Percentiles rank a stretch among this genome's conserved stretches.
Conservation (phyloP, 805 yeast species). For the Komagataella ulmi region DNA sequence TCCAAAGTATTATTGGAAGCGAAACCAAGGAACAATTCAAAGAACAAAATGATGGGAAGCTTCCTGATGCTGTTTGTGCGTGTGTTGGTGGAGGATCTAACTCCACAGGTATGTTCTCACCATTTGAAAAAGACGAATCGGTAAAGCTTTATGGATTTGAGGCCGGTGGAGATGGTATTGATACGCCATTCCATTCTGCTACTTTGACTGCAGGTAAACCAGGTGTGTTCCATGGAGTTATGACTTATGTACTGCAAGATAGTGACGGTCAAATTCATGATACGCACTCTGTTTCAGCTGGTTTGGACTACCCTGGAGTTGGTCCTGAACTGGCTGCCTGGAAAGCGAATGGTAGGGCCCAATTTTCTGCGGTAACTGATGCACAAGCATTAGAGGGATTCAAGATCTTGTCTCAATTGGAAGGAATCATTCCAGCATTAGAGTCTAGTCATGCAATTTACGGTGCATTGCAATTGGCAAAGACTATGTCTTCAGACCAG, state of each 20-base stretch:
- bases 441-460: slow-evolving; percentile 95
- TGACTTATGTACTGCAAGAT: slow-evolving; percentile 84
- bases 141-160: slow-evolving; percentile 89
- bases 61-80: slow-evolving; percentile 92
- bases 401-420: slow-evolving; percentile 76
- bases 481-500: slow-evolving; percentile 66
- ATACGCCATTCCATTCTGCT: slow-evolving; percentile 84
- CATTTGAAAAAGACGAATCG: slow-evolving; percentile 69
- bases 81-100: slow-evolving; percentile 99
- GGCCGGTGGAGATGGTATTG: slow-evolving; percentile 97
- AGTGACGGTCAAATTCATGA: slow-evolving; percentile 93
- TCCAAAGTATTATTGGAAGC: slow-evolving; percentile 93
- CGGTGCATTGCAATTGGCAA: slow-evolving; percentile 84
- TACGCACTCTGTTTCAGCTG: slow-evolving; percentile 97
- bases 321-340: slow-evolving; percentile 96
- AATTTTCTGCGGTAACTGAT: slow-evolving; percentile 85
- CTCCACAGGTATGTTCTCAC: slow-evolving; percentile 90
- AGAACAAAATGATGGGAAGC: slow-evolving; percentile 60
- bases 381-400: slow-evolving; percentile 92
- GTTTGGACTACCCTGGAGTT: slow-evolving; percentile 97
- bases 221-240: slow-evolving; percentile 98
- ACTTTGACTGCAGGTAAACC: slow-evolving; percentile 90
- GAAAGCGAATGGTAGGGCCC: slow-evolving; percentile 89
- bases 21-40: slow-evolving; percentile 90
- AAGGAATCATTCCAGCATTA: slow-evolving; percentile 97